Evolutionary conservation across 352 stramenopile genomes (phyloP), one percentile per base, ranked within the genome.

Genomic region (Halophytophthora polymorphica): DNA sequence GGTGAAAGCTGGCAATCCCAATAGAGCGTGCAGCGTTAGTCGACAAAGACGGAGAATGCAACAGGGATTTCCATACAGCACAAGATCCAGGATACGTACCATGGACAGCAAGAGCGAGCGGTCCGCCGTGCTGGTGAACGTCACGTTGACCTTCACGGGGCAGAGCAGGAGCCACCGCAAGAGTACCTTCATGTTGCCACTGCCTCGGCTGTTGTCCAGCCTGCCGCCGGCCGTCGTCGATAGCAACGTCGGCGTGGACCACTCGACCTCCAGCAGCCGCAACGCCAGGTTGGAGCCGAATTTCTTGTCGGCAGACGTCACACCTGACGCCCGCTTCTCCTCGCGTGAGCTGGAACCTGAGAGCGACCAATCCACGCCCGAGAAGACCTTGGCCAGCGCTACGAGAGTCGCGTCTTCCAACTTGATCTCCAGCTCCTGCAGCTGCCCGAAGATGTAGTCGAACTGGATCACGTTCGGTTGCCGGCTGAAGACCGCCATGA

Each of bases 391-490:
- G 13, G 81, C 80, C 10, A 89, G 68, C 17, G 79, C 81, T 22
- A 93, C 77, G 15, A 93, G 64, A 13, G 83, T 69, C 19, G 82
- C 82, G 42, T 93, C 83, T 61, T 93, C 83, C 1, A 93, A 37
- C 31, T 93, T 93, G 36, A 93, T 87, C 54, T 91, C 81, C n/a
- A 93, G 58, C 45, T 93, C 83, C 56, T 93, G 83, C 17, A 93
- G 66, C 44, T 93, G 83, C 4, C 74, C 81, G 54, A 93, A 93
- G 37, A 93, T 90, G 62, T 93, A 93, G 45, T 93, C 81, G 33
- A 93, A 90, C 42, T 90, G 76, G 17, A 91, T 63, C 31, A 93
- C 64, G 15, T 76, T 83, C 0, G 73, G 59, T 33, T 86, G 74
- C 17, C 68, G 67, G 33, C 64, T 69, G 45, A 88, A 87, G 3